Conservation (phyloP, 2,329 filamentous ascomycete species). For the Phyllachora maydis region DNA sequence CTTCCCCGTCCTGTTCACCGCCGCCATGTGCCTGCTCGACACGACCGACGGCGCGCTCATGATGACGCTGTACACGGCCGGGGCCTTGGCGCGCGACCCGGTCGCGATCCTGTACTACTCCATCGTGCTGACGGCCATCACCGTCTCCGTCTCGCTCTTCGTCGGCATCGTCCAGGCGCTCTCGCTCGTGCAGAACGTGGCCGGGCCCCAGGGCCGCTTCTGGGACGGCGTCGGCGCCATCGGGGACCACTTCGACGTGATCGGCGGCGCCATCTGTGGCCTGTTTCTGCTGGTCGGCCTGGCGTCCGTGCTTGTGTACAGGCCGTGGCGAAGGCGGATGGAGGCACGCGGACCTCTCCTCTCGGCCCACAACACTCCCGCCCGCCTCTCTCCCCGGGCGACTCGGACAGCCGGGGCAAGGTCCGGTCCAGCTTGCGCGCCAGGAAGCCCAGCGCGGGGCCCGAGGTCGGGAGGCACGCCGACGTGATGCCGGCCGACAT, state of each 20-base stretch:
- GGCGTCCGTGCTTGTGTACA: slow-evolving; percentile 55
- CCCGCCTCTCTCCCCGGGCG: too few species aligned
- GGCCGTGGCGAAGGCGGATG: slow-evolving; percentile 48
- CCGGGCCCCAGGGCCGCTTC: slow-evolving; percentile 54
- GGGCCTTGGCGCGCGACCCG: slow-evolving; percentile 53
- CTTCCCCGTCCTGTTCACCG: slow-evolving; percentile 79
- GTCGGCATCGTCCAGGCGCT: slow-evolving; percentile 77
- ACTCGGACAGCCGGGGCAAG: too few species aligned
- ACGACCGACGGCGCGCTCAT: slow-evolving; percentile 86
- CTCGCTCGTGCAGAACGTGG: slow-evolving; percentile 57
- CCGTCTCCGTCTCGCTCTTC: slow-evolving; percentile 63
- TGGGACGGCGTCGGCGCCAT: slow-evolving; percentile 71
- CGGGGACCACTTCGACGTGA: slow-evolving; percentile 66
- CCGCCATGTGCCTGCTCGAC: slow-evolving; percentile 88
- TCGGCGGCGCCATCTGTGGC: slow-evolving; percentile 72
- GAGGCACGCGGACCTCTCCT: too few species aligned
- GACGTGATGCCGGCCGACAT: slow-evolving; percentile 28
- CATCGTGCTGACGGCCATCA: slow-evolving; percentile 66
- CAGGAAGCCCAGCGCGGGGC: slow-evolving; percentile 18
- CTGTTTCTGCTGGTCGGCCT: slow-evolving; percentile 62
- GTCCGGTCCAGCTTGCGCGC: slow-evolving; percentile 18
- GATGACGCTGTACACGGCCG: slow-evolving; percentile 81
- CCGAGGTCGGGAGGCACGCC: slow-evolving; percentile 29
- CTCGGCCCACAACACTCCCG: too few species aligned
- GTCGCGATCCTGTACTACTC: slow-evolving; percentile 93